These are phyloP conservation scores for Saccharomycopsis synnaedendra DNA, from an alignment of 805 yeast genomes.

Conservation along the genomic window DNA sequence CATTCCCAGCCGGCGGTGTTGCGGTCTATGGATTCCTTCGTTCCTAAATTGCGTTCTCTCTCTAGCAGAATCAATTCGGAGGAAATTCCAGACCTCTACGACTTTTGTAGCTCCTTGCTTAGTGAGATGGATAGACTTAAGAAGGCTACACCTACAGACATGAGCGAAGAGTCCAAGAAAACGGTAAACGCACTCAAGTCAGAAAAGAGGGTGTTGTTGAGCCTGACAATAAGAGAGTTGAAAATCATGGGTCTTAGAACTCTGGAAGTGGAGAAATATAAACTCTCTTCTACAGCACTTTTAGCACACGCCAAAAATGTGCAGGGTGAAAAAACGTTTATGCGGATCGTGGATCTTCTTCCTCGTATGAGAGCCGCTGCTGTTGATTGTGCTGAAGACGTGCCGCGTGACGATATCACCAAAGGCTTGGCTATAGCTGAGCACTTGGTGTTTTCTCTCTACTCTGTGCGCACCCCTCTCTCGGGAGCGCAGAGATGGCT, in stretches of 20 bases:
- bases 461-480: slow-evolving; percentile 41
- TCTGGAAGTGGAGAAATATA: slow-evolving; percentile 41
- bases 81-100: slow-evolving; percentile 7
- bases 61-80: slow-evolving; percentile 6
- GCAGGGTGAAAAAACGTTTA: slow-evolving; percentile 43
- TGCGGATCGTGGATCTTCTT: slow-evolving; percentile 61
- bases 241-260: slow-evolving; percentile 67
- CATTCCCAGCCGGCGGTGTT: slow-evolving; percentile 5
- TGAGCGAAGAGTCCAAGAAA: slow-evolving; percentile 68
- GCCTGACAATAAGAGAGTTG: slow-evolving; percentile 66
- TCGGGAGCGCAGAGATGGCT: no score
- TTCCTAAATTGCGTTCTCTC: slow-evolving; percentile 20
- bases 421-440: slow-evolving; percentile 72
- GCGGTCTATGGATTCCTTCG: slow-evolving; percentile 35
- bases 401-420: slow-evolving; percentile 62
- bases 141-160: slow-evolving; percentile 64
- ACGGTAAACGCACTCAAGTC: slow-evolving; percentile 56
- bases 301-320: slow-evolving; percentile 44
- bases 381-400: slow-evolving; percentile 52
- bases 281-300: slow-evolving; percentile 40
- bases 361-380: slow-evolving; percentile 69
- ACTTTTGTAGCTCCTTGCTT: slow-evolving; percentile 19
- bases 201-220: slow-evolving; percentile 70
- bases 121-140: slow-evolving; percentile 46
- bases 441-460: slow-evolving; percentile 48